A percentile compares a stretch with the other conserved stretches of the same genome.
Conservation (phyloP, 2,329 filamentous ascomycete genomes). For the Colletotrichum sp. region DNA sequence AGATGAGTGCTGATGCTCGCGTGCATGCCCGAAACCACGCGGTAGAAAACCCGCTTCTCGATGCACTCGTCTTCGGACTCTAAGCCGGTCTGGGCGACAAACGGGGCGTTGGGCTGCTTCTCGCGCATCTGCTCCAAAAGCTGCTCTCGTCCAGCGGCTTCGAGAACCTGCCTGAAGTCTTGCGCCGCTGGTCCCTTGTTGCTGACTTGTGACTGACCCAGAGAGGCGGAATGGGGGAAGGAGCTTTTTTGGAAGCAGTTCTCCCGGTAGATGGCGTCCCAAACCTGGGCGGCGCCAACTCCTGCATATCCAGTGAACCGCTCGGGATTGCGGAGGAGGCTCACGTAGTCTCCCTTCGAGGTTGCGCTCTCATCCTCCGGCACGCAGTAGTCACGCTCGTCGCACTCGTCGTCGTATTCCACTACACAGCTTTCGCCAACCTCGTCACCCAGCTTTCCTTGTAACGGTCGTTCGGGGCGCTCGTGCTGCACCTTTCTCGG, state of each 20-base stretch:
- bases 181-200: constrained; percentile 59
- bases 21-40: constrained; percentile 96
- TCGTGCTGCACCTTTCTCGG: constrained; percentile 73
- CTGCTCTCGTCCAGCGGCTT: constrained; percentile 64
- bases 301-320: constrained; percentile 94
- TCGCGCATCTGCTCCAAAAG: constrained; percentile 66
- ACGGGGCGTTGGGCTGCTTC: constrained; percentile 58
- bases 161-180: constrained; percentile 67
- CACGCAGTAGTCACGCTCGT: constrained; percentile 95
- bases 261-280: constrained; percentile 95
- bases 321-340: constrained; percentile 90
- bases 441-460: constrained; percentile 81
- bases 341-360: constrained; percentile 95
- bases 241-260: constrained; percentile 87
- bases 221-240: constrained; percentile 62
- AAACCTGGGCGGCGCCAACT: constrained; percentile 84
- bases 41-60: constrained; percentile 98
- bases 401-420: constrained; percentile 96
- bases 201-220: constrained; percentile 48
- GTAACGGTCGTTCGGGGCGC: constrained; percentile 74
- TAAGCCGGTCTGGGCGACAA: constrained; percentile 68
- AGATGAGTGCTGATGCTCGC: constrained; percentile 96
- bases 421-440: constrained; percentile 97
- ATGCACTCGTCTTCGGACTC: constrained; percentile 91
- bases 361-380: constrained; percentile 89